phyloP scores from a whole-genome alignment of 2,329 filamentous ascomycete species.

The Byssochlamys sp. region DNA sequence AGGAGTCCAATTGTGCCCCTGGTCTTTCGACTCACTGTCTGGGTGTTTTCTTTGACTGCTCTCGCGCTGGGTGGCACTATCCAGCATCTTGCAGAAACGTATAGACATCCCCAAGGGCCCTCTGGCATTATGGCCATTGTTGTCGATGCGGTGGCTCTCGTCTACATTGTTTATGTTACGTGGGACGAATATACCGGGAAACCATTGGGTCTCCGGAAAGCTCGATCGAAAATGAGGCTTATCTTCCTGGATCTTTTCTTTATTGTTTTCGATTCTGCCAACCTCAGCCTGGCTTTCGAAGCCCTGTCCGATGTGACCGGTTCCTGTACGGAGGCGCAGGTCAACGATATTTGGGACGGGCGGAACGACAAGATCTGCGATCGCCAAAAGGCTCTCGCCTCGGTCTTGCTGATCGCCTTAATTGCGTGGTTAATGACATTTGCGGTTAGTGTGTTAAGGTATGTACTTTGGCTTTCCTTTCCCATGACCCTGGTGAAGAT shows the following conservation, averaged over 20 bases:
- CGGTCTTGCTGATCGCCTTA: conserved; percentile 69
- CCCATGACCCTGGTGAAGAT: neutral
- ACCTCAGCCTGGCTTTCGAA: conserved; percentile 80
- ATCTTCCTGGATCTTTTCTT: conserved; percentile 90
- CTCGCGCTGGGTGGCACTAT: conserved; percentile 70
- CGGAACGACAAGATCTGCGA: conserved; percentile 46
- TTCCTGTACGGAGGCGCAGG: conserved; percentile 43
- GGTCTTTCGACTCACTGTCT: conserved; percentile 69
- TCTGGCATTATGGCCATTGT: conserved; percentile 82
- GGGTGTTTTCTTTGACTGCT: conserved; percentile 72
- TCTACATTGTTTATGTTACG: conserved; percentile 87
- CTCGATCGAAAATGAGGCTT: conserved; percentile 76
- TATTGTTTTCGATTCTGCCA: conserved; percentile 93
- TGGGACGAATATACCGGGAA: conserved; percentile 95
- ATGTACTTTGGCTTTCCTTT: conserved; percentile 8
- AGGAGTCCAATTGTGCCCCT: conserved; percentile 78
- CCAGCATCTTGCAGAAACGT: conserved; percentile 48
- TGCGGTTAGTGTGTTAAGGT: conserved; percentile 70
- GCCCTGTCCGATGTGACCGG: conserved; percentile 58
- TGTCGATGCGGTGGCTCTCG: conserved; percentile 77
- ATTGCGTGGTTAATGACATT: conserved; percentile 88
- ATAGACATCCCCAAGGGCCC: conserved; percentile 50
- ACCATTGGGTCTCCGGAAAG: conserved; percentile 74
- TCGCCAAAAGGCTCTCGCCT: conserved; percentile 62
- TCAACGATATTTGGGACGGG: conserved; percentile 25